Evolutionary conservation across 1,139 yeast species (phyloP), one percentile per base, ranked within the genome.

Genomic region (Hyphopichia buzzinii): DNA sequence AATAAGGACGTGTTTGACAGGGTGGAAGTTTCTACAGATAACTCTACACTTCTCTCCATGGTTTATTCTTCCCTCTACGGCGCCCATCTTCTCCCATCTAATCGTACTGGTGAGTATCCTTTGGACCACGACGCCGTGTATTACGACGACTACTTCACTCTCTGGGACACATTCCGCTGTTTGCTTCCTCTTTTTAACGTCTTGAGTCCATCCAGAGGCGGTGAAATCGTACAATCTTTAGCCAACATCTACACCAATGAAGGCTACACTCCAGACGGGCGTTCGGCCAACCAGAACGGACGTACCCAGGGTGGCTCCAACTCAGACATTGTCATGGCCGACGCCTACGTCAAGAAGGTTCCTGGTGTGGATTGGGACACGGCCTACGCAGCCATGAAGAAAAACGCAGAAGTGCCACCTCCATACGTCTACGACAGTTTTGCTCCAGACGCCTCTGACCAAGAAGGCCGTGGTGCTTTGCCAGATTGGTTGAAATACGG

Each of bases 271-370:
- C 72, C 72, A 1, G 72, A 66, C 43, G 70, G 64, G 4, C 48
- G 72, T 28, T 52, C 64, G 35, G 67, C 67, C 11, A 61, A 62
- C 39, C 65, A 65, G 40, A 61, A 63, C 35, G 71, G 71, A 8
- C 48, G 62, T 26, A 64, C 69, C 4, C 71, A 65, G 42, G 72
- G 72, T 21, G 72, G 72, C 0, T 54, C 65, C 29, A 62, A 65
- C 39, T 62, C 69, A 1, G 72, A 66, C 40, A 61, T 64, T 17
- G 55, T 64, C n/a, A 48, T 66, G 38, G 68, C 69, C 6, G 72
- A 66, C 46, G 71, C 68, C 1, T 62, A 46, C 35, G 49, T 58
- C 13, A 66, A 66, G 41, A 48, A 53, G 4, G 47, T 65, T 11
- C 31, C 32, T 13, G 43, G 43, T 5, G 44, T 62, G 3, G 42